Percentiles rank a stretch among this genome's conserved stretches.
These are phyloP conservation scores for Myochromella boudieri DNA, from an alignment of 768 basidiomycete species.

Conservation along the genomic window DNA sequence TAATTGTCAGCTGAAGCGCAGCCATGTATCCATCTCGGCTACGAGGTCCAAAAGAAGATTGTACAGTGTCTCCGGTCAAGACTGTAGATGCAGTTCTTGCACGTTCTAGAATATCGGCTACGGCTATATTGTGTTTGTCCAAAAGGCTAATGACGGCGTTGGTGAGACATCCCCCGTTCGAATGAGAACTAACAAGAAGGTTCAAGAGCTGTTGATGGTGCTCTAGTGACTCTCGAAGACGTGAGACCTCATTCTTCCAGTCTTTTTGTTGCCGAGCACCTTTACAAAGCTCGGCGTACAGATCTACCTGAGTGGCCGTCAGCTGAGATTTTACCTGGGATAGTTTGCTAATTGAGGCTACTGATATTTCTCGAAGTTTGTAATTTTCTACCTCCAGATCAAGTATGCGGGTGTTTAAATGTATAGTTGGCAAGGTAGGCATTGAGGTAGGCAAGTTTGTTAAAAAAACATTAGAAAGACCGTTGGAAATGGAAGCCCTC, in stretches of 20 bases:
- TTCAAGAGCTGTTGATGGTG: constrained; percentile 9
- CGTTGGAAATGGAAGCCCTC: constrained; percentile 11
- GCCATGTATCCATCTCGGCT: constrained; percentile 44
- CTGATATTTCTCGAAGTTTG: constrained; percentile 3
- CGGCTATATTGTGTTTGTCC: too few species aligned
- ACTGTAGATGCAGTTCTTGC: background rate
- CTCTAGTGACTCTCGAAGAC: constrained; percentile 7
- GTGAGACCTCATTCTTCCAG: constrained; percentile 8
- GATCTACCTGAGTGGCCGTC: constrained; percentile 13
- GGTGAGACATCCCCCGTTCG: background rate
- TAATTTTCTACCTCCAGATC: constrained; percentile 14
- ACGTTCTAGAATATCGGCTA: constrained; percentile 7
- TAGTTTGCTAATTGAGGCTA: constrained; percentile 6
- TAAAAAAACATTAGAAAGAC: constrained; percentile 16
- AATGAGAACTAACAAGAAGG: constrained; percentile 2
- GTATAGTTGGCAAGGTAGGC: background rate
- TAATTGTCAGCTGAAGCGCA: constrained; percentile 44
- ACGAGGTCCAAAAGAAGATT: constrained; percentile 26
- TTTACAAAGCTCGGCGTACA: constrained; percentile 17
- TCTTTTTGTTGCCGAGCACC: constrained; percentile 8
- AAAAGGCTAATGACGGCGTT: background rate
- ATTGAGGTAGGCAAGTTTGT: constrained; percentile 5
- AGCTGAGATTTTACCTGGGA: constrained; percentile 9
- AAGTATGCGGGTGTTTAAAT: constrained; percentile 12
- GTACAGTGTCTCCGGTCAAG: background rate